These are phyloP conservation scores for Delphinella strobiligena DNA, from an alignment of 2,329 filamentous ascomycete genomes.

Conservation along the genomic window DNA sequence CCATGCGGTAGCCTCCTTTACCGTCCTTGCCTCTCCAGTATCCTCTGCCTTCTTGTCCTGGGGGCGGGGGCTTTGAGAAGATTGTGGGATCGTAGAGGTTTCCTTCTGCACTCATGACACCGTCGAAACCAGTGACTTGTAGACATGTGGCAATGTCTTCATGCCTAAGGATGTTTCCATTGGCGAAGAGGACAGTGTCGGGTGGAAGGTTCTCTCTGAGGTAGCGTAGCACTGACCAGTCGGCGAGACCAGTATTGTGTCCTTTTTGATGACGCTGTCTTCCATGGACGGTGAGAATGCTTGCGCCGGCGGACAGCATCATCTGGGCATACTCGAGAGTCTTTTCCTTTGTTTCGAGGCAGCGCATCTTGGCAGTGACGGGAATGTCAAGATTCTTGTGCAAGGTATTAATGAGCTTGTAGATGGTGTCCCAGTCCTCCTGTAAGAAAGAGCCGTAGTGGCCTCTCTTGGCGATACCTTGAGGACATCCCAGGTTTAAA, in stretches of 20 bases:
- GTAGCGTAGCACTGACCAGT: constrained; percentile 78
- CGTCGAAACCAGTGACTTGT: constrained; percentile 75
- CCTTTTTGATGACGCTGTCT: constrained; percentile 85
- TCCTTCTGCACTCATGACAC: constrained; percentile 90
- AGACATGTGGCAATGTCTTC: constrained; percentile 69
- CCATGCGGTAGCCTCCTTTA: constrained; percentile 74
- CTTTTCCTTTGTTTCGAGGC: constrained; percentile 74
- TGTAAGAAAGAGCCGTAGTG: constrained; percentile 92
- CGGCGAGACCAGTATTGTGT: constrained; percentile 82
- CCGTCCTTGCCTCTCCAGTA: constrained; percentile 78
- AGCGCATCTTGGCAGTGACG: constrained; percentile 87
- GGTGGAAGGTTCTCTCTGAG: constrained; percentile 69
- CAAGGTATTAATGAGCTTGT: constrained; percentile 69
- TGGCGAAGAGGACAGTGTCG: constrained; percentile 91
- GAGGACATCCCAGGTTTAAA: constrained; percentile 88
- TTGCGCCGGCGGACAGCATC: constrained; percentile 77
- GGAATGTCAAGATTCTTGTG: constrained; percentile 69
- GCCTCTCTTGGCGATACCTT: constrained; percentile 84
- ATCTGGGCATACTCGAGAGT: constrained; percentile 83
- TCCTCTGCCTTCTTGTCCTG: constrained; percentile 57
- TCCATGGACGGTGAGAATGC: constrained; percentile 87
- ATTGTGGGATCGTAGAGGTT: constrained; percentile 86
- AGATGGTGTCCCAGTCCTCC: constrained; percentile 78
- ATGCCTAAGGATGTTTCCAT: constrained; percentile 80
- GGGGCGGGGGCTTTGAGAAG: constrained; percentile 57